phyloP scores from a whole-genome alignment of 257 asterid species.

The Jasminum sambac region DNA sequence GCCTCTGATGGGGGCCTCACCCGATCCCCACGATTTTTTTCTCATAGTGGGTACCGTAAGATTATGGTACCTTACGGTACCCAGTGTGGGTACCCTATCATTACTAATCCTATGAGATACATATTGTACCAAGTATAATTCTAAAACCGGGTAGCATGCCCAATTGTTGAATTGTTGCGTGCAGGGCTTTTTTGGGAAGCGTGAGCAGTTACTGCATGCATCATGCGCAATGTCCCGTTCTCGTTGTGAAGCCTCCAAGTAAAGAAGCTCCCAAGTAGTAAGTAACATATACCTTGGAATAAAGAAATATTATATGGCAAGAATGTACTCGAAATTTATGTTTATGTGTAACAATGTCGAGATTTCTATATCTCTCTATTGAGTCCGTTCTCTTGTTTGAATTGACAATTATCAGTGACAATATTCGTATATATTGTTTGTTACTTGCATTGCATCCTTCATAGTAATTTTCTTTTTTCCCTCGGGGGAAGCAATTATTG shows the following conservation, averaged over 20 bases:
- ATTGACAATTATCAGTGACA: not conserved
- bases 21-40: too few relatives aligned
- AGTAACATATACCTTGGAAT: not conserved
- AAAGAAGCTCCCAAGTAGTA: constrained; percentile 29
- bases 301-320: not conserved
- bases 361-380: not conserved
- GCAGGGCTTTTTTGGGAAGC: constrained; percentile 62
- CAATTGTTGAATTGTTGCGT: not conserved
- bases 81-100: too few relatives aligned
- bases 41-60: too few relatives aligned
- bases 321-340: not conserved
- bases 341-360: not conserved
- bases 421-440: too few relatives aligned
- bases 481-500: too few relatives aligned
- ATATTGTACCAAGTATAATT: too few relatives aligned
- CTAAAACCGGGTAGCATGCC: too few relatives aligned
- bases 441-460: too few relatives aligned
- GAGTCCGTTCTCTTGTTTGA: not conserved
- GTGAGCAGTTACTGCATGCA: constrained; percentile 56
- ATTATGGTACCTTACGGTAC: too few relatives aligned
- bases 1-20: too few relatives aligned
- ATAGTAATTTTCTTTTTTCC: too few relatives aligned
- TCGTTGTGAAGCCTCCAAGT: constrained; percentile 50
- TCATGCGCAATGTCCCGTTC: constrained; percentile 49
- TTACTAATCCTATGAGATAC: too few relatives aligned